Evolutionary conservation across 192 early-diverging fungal genomes (phyloP).

Genomic region (Oehlia diaphana): DNA sequence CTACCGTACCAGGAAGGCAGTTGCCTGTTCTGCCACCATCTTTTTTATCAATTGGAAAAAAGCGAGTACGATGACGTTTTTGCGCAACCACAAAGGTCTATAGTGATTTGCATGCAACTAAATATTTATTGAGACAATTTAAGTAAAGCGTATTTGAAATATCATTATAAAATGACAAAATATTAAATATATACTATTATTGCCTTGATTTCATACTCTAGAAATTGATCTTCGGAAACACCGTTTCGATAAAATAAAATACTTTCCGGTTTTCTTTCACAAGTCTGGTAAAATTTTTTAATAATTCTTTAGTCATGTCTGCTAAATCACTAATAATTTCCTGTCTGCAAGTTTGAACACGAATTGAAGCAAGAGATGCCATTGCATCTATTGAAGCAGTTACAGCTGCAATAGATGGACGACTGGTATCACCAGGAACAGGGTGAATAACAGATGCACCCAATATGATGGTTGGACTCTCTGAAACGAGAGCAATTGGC

Average conservation of each 20-base stretch:
- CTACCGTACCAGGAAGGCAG: not conserved
- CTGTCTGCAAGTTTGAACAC: conserved; percentile 53
- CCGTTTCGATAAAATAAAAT: conserved; percentile 91
- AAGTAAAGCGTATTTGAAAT: too few relatives aligned
- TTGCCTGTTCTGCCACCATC: not conserved
- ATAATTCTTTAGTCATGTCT: conserved; percentile 47
- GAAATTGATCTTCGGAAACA: conserved; percentile 83
- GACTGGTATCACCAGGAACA: too few relatives aligned
- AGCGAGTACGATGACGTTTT: not conserved
- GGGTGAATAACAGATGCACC: too few relatives aligned
- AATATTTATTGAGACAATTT: not conserved
- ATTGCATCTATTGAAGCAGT: too few relatives aligned
- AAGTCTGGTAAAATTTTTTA: too few relatives aligned
- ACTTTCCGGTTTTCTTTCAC: too few relatives aligned
- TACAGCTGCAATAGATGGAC: too few relatives aligned
- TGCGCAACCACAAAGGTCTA: not conserved
- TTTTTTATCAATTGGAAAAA: not conserved
- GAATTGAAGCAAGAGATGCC: not conserved
- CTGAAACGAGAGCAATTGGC: conserved; percentile 54
- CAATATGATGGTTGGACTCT: too few relatives aligned
- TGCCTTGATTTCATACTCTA: conserved; percentile 67
- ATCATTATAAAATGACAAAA: too few relatives aligned
- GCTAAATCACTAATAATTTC: conserved; percentile 70
- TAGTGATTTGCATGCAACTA: not conserved
- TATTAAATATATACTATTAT: conserved; percentile 27